These are phyloP conservation scores for Calonectria pteridis DNA, from an alignment of 2,329 filamentous ascomycete species.

Conservation along the genomic window DNA sequence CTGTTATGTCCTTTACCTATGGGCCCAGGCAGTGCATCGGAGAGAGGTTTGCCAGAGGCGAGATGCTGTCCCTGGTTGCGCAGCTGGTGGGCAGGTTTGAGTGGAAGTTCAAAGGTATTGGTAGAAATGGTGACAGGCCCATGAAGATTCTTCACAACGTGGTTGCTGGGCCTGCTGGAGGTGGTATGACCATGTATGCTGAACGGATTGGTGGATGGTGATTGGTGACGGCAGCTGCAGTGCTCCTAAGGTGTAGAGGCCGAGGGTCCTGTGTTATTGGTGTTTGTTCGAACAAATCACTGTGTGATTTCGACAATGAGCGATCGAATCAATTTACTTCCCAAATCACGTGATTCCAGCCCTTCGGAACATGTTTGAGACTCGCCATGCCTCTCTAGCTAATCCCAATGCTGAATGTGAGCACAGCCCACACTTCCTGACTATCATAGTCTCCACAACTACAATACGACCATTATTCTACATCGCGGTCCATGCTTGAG, in stretches of 20 bases:
- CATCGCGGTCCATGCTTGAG: no score
- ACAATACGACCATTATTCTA: no score
- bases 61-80: conserved; percentile 22
- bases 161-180: conserved; percentile 26
- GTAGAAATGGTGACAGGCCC: conserved; percentile 21
- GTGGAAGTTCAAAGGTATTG: conserved; percentile 32
- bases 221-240: not conserved
- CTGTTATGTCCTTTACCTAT: conserved; percentile 21
- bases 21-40: conserved; percentile 21
- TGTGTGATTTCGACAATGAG: no score
- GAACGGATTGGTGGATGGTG: conserved; percentile 21
- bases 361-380: no score
- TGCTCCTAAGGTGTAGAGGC: not conserved
- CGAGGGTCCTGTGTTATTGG: no score
- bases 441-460: no score
- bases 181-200: conserved; percentile 28
- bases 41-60: conserved; percentile 19
- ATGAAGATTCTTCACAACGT: conserved; percentile 26
- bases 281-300: no score
- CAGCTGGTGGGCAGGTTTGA: conserved; percentile 25
- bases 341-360: no score
- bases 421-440: no score
- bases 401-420: no score
- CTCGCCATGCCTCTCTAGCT: no score
- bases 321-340: no score